These are phyloP conservation scores for Nitzschia sp. DNA, from an alignment of 108 stramenopile species.

Conservation along the genomic window DNA sequence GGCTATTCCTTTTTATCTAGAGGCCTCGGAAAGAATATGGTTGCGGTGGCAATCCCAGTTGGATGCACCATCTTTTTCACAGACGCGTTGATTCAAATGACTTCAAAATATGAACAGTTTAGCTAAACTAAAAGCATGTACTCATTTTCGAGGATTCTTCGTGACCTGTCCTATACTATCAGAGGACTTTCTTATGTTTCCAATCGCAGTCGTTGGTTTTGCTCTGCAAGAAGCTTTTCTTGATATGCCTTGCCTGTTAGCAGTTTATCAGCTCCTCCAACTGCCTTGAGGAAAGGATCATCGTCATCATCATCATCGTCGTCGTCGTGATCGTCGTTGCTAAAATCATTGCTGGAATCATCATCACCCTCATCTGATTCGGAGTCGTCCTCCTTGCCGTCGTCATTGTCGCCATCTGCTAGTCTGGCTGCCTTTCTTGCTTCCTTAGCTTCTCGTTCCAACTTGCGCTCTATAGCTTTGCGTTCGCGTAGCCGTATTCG, in stretches of 20 bases:
- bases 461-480: conserved; percentile 58
- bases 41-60: conserved; percentile 95
- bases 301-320: conserved; percentile 60
- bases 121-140: conserved; percentile 6
- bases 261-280: conserved; percentile 74
- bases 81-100: conserved; percentile 72
- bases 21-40: conserved; percentile 90
- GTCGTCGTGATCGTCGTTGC: conserved; percentile 20
- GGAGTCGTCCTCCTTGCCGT: conserved; percentile 22
- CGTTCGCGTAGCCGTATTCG: conserved; percentile 65
- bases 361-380: conserved; percentile 24
- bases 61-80: conserved; percentile 93
- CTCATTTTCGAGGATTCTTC: no score
- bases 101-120: no score
- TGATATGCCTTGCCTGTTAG: conserved; percentile 83
- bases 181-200: no score
- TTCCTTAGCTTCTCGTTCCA: conserved; percentile 40
- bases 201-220: no score
- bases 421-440: neutral
- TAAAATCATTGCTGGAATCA: conserved; percentile 10
- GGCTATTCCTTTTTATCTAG: conserved; percentile 63
- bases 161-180: no score
- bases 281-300: conserved; percentile 81
- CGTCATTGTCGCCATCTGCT: conserved; percentile 12
- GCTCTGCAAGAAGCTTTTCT: conserved; percentile 53